phyloP scores from a whole-genome alignment of 208 protist genomes.

The Acanthamoeba polyphaga region DNA sequence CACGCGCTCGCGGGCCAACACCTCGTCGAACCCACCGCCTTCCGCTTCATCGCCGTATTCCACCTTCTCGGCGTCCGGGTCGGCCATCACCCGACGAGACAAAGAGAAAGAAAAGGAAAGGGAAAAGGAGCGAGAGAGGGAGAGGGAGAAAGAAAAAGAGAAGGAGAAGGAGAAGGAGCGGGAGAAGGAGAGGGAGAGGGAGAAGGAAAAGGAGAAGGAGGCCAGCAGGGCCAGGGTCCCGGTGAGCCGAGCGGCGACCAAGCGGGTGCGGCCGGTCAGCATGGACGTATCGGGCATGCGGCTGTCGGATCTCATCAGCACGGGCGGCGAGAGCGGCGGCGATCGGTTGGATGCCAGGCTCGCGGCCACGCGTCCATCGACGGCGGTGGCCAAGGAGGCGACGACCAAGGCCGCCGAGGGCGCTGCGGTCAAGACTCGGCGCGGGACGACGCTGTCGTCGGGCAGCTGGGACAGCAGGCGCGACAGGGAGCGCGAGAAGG shows the following conservation, averaged over 20 bases:
- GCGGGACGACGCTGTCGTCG: neutral
- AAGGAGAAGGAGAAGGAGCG: neutral
- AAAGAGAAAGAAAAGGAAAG: neutral
- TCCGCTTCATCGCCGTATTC: neutral
- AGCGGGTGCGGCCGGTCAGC: neutral
- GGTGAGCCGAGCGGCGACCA: neutral
- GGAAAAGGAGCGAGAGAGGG: neutral
- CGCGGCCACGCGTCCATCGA: neutral
- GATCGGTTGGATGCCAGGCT: neutral
- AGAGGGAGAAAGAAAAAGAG: neutral
- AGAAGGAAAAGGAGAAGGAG: neutral
- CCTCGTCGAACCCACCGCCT: neutral
- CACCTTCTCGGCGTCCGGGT: neutral
- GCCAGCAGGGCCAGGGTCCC: neutral
- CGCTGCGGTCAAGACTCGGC: neutral
- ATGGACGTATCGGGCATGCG: slow-evolving; percentile 9
- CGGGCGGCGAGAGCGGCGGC: neutral
- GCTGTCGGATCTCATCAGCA: neutral
- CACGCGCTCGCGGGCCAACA: neutral
- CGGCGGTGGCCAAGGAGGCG: neutral
- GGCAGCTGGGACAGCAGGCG: neutral
- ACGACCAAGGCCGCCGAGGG: neutral
- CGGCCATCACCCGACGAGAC: neutral
- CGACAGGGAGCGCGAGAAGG: neutral
- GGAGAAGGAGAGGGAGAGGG: neutral